Evolutionary conservation across 345 rosid genomes (phyloP).

Genomic region (Odontarrhena argentea): DNA sequence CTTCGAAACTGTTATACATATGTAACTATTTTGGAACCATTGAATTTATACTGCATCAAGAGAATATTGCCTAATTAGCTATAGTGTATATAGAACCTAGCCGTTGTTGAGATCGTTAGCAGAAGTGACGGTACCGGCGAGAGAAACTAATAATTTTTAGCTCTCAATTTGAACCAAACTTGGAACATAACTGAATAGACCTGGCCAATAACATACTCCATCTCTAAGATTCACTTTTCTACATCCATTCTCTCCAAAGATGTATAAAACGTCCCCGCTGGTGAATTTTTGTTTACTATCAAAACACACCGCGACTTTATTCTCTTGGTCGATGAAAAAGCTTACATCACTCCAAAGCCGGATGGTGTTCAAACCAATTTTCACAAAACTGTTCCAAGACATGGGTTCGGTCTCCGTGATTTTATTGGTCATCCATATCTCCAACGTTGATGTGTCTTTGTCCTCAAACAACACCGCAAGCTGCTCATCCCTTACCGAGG

Average conservation of each 20-base stretch:
- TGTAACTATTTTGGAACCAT: no score
- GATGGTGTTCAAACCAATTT: no score
- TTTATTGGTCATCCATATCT: slow-evolving; percentile 2
- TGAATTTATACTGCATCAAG: no score
- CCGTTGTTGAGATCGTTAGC: no score
- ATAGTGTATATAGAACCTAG: no score
- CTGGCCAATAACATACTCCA: not conserved
- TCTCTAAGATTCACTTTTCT: not conserved
- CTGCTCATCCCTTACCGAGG: not conserved
- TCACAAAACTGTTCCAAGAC: slow-evolving; percentile 1
- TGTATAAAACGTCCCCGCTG: not conserved
- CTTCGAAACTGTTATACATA: no score
- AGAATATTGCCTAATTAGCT: no score
- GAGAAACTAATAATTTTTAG: no score
- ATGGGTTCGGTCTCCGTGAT: not conserved
- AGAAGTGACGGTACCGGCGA: no score
- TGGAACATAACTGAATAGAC: slow-evolving; percentile 15
- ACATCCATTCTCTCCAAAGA: not conserved
- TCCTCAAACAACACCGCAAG: not conserved
- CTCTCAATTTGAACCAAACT: slow-evolving; percentile 17
- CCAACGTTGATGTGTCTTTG: not conserved
- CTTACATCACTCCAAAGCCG: not conserved
- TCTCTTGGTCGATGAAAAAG: not conserved
- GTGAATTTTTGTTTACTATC: no score
- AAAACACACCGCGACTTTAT: slow-evolving; percentile 3